Conservation (phyloP, 2,329 filamentous ascomycete genomes). For the Aspergillus oerlinghausenensis region DNA sequence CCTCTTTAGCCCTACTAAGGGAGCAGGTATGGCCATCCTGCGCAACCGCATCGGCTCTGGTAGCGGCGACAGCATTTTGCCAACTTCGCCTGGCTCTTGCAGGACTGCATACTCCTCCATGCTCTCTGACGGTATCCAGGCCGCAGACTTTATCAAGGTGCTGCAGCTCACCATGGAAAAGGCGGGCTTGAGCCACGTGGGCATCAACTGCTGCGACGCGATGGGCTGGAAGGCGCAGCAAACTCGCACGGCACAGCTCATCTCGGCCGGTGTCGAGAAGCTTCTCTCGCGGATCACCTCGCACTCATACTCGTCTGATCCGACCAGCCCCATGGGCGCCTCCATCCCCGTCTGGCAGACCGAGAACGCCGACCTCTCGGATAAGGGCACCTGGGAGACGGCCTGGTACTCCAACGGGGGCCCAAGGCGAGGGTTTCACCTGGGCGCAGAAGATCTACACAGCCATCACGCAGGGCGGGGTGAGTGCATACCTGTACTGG, state of each 20-base stretch:
- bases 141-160: neutral
- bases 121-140: neutral
- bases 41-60: conserved; percentile 47
- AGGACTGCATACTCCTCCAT: neutral
- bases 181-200: conserved; percentile 47
- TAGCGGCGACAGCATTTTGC: conserved; percentile 27
- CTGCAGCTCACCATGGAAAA: conserved; percentile 42
- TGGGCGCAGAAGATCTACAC: neutral
- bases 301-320: conserved; percentile 41
- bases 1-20: conserved; percentile 43
- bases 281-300: conserved; percentile 40
- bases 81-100: neutral
- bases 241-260: conserved; percentile 15
- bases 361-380: conserved; percentile 45
- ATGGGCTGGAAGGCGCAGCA: conserved; percentile 40
- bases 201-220: conserved; percentile 44
- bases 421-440: conserved; percentile 34
- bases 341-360: conserved; percentile 49
- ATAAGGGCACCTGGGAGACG: conserved; percentile 20
- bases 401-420: neutral
- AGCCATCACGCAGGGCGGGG: neutral
- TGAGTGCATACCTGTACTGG: neutral
- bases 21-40: conserved; percentile 49
- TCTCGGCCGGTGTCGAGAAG: conserved; percentile 31
- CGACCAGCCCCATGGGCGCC: conserved; percentile 39